A percentile compares a stretch with the other conserved stretches of the same genome.
These are phyloP conservation scores for Penicillium bialowiezense DNA, from an alignment of 495 filamentous ascomycete species.

Conservation along the genomic window DNA sequence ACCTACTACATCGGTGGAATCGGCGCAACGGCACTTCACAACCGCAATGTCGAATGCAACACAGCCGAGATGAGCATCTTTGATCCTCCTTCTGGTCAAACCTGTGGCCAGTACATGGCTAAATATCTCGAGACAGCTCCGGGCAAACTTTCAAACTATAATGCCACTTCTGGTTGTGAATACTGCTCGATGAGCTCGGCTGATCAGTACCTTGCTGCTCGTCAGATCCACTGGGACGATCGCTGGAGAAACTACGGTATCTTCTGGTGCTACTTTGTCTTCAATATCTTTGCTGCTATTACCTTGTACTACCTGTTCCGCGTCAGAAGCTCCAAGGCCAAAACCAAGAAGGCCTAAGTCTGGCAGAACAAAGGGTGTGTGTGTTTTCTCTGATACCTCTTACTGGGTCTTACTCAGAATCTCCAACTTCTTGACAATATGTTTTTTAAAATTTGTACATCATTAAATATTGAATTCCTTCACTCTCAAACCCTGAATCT, in stretches of 20 bases:
- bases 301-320: slow-evolving; percentile 66
- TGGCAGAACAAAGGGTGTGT: too few species aligned
- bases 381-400: not conserved
- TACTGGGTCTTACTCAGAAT: not conserved
- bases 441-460: too few species aligned
- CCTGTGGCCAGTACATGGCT: slow-evolving; percentile 55
- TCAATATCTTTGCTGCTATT: slow-evolving; percentile 64
- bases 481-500: too few species aligned
- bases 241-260: slow-evolving; percentile 67
- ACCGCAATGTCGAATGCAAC: slow-evolving; percentile 52
- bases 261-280: slow-evolving; percentile 58
- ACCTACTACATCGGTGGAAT: slow-evolving; percentile 62
- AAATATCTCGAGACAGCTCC: slow-evolving; percentile 40
- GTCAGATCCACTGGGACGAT: slow-evolving; percentile 50
- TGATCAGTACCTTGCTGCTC: slow-evolving; percentile 54
- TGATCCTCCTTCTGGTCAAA: slow-evolving; percentile 43
- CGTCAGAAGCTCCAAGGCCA: slow-evolving; percentile 35
- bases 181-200: slow-evolving; percentile 58
- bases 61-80: slow-evolving; percentile 53
- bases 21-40: slow-evolving; percentile 52
- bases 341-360: slow-evolving; percentile 15
- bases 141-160: slow-evolving; percentile 52
- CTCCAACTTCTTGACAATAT: not conserved
- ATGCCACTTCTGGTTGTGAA: slow-evolving; percentile 46
- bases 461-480: too few species aligned